Base-by-base conservation (phyloP, 345 rosid species). In the Laguncularia racemosa region DNA sequence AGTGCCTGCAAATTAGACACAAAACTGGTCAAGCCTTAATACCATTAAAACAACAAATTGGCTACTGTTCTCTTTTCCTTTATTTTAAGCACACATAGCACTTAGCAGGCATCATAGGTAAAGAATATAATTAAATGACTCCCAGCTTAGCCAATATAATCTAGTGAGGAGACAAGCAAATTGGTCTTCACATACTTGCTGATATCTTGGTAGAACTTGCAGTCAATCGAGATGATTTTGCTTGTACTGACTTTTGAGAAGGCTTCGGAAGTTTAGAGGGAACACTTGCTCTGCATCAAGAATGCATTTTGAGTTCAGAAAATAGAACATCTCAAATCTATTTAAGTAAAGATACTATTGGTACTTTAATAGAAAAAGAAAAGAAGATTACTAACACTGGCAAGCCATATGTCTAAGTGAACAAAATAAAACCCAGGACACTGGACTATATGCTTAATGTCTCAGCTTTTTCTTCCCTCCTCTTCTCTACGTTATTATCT, bases 251-350 rank as follows among this genome's bases (percentile, higher is more conserved):
- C 60, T 65, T 89, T 67, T 59, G 73, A 6, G 78, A 64, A 48
- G 79, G 81, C 79, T 81, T 86, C 0, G 79, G 84, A 63, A 85
- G 81, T 77, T 75, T 84, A 16, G 88, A 77, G 15, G 84, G 59
- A 12, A 48, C 60, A 44, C 57, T 44, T 20, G 56, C 23, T 46
- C 65, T 61, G 65, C 55, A 48, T 51, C 15, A 20, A 51, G 0
- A 28, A 28, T 2, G 17, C 54, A 12, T 14, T 19, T 0, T 21
- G 26, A 6, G 12, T 13, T 53, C 52, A 47, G 44, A 10, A 48
- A 44, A 46, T 54, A 23, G 50, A 20, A 49, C 44, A 44, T 15
- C 20, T 38, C 18, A 14, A 20, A 40, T 2, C 1, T 21, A 21
- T 21, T 43, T 23, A 23, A 33, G 9, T 14, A 48, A 47, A 58